phyloP scores from a whole-genome alignment of 352 stramenopile genomes.

The Aphanomyces euteiches region DNA sequence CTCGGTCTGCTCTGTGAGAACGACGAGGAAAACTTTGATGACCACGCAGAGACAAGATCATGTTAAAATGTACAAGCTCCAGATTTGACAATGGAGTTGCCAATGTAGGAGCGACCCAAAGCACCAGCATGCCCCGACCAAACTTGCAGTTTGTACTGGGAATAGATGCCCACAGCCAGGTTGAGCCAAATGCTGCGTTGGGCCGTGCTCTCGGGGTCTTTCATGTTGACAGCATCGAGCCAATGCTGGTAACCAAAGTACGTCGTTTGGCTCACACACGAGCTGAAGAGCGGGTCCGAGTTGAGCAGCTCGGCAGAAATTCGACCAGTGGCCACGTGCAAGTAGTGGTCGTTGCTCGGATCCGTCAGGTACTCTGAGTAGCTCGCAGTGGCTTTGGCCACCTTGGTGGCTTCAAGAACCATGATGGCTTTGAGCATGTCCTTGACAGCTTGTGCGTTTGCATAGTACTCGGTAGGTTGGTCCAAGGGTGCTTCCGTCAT shows the following conservation, averaged over 20 bases:
- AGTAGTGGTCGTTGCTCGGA: background rate
- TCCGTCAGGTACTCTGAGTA: constrained; percentile 20
- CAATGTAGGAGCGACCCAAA: too few species aligned
- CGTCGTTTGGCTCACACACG: background rate
- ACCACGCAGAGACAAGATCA: too few species aligned
- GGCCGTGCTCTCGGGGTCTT: background rate
- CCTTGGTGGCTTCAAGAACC: background rate
- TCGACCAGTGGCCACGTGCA: background rate
- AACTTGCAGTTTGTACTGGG: too few species aligned
- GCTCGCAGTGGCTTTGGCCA: background rate
- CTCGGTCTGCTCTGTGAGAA: too few species aligned
- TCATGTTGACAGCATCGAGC: constrained; percentile 29
- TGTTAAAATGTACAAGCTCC: too few species aligned
- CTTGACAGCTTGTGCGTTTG: background rate
- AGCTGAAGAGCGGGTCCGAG: background rate
- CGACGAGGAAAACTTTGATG: too few species aligned
- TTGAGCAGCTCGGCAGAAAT: background rate
- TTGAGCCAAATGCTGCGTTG: constrained; percentile 22
- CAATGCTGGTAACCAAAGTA: constrained; percentile 29
- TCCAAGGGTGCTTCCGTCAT: background rate
- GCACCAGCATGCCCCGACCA: too few species aligned
- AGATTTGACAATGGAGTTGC: too few species aligned
- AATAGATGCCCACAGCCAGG: background rate
- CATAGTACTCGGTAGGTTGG: background rate
- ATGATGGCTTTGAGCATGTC: constrained; percentile 7